A percentile compares a stretch with the other conserved stretches of the same genome.
phyloP scores from a whole-genome alignment of 1,284 basidiomycete genomes.

The Neolentinus lepideus region DNA sequence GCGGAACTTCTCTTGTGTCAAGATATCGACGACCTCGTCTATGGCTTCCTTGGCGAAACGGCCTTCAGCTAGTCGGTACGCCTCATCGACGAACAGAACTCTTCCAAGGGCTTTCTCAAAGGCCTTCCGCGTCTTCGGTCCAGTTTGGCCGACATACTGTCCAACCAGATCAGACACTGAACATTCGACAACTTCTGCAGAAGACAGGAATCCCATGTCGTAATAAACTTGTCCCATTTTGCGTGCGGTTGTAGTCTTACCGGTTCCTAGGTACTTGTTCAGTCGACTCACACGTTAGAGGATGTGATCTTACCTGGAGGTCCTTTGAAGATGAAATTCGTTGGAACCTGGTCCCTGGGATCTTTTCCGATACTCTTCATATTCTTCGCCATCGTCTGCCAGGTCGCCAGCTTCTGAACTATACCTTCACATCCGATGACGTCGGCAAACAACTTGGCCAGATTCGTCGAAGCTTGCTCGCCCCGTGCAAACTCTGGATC shows the following conservation, averaged over 20 bases:
- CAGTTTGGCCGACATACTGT: constrained; percentile 61
- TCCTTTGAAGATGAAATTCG: constrained; percentile 64
- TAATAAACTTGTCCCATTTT: constrained; percentile 49
- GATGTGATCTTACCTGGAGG: constrained; percentile 44
- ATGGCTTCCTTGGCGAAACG: constrained; percentile 60
- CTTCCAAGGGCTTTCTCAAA: constrained; percentile 56
- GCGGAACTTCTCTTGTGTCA: constrained; percentile 49
- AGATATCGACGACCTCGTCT: constrained; percentile 54
- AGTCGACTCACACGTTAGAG: not conserved
- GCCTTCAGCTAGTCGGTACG: constrained; percentile 50
- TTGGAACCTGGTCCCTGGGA: constrained; percentile 44
- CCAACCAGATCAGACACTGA: constrained; percentile 62
- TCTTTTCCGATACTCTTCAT: constrained; percentile 36
- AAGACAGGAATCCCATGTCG: constrained; percentile 57
- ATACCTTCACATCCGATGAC: constrained; percentile 53
- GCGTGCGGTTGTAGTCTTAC: constrained; percentile 36
- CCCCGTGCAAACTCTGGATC: constrained; percentile 49
- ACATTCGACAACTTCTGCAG: constrained; percentile 48
- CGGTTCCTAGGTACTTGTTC: constrained; percentile 20
- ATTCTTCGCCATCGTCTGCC: constrained; percentile 41
- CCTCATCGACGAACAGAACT: constrained; percentile 63
- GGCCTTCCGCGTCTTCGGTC: constrained; percentile 49
- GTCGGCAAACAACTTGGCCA: constrained; percentile 51
- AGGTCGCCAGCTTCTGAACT: constrained; percentile 36
- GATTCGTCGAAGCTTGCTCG: constrained; percentile 38